These are phyloP conservation scores for Stagonosporopsis chrysanthemi DNA, from an alignment of 2,329 filamentous ascomycete species.

Conservation along the genomic window DNA sequence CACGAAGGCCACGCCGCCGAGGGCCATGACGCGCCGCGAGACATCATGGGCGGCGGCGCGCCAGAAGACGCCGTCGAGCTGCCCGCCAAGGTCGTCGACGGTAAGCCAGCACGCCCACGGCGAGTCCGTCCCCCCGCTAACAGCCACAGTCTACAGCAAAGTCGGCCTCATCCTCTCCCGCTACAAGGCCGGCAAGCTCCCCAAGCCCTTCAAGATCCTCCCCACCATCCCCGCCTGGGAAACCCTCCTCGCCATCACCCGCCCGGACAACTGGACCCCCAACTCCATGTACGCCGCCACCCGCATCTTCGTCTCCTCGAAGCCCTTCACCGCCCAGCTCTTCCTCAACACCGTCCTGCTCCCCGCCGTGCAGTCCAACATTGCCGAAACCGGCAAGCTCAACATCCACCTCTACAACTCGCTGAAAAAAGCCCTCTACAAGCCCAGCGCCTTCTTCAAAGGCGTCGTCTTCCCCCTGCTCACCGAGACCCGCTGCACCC, in stretches of 20 bases:
- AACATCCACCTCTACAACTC: conserved; percentile 96
- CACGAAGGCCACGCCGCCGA: conserved; percentile 75
- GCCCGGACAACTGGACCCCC: conserved; percentile 78
- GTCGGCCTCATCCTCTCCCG: conserved; percentile 87
- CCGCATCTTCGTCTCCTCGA: conserved; percentile 87
- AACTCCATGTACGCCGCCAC: conserved; percentile 90
- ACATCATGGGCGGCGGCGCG: conserved; percentile 62
- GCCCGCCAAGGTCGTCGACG: conserved; percentile 86
- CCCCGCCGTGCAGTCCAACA: conserved; percentile 90
- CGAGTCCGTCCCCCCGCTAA: conserved; percentile 14
- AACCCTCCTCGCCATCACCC: conserved; percentile 83
- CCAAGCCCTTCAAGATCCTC: conserved; percentile 97
- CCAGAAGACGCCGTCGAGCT: conserved; percentile 85
- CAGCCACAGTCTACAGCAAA: conserved; percentile 77
- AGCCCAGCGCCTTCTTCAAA: conserved; percentile 96
- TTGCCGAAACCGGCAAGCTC: conserved; percentile 91
- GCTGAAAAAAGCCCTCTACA: conserved; percentile 91
- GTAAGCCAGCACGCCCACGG: conserved; percentile 18
- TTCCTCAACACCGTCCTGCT: conserved; percentile 89
- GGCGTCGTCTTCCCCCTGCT: conserved; percentile 92
- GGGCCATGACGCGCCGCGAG: conserved; percentile 51
- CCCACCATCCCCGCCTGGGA: conserved; percentile 93
- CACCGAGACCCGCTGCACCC: conserved; percentile 82
- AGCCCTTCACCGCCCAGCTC: conserved; percentile 78
- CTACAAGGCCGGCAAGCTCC: conserved; percentile 95